Evolutionary conservation across 116 monocot species (phyloP).

Genomic region (Dioscorea cayenensis): DNA sequence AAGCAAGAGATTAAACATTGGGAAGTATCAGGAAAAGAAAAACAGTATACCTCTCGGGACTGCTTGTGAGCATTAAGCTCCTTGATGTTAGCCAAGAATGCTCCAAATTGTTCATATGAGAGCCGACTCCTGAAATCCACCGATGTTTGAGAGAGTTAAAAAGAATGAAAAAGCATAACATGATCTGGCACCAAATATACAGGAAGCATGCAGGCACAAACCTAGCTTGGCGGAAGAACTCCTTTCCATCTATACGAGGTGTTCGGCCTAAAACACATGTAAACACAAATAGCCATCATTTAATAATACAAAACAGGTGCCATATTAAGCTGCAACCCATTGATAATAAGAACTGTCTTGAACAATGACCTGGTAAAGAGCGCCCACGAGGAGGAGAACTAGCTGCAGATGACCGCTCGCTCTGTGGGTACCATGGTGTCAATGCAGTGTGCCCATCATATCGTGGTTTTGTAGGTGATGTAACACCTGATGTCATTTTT

Average conservation of each 20-base stretch:
- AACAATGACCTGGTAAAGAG: constrained; percentile 27
- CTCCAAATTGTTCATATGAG: constrained; percentile 89
- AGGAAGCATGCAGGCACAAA: constrained; percentile 11
- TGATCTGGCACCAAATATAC: neutral
- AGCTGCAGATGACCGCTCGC: constrained; percentile 78
- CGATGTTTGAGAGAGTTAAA: neutral
- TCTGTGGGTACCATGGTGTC: constrained; percentile 85
- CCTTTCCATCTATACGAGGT: constrained; percentile 82
- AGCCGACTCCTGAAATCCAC: constrained; percentile 60
- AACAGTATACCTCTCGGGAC: constrained; percentile 58
- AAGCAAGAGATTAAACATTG: neutral
- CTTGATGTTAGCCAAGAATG: constrained; percentile 91
- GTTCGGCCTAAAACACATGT: constrained; percentile 34
- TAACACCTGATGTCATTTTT: constrained; percentile 49
- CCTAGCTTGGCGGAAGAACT: constrained; percentile 93
- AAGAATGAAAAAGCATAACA: neutral
- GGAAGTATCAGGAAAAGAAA: neutral
- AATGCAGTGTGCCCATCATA: constrained; percentile 38
- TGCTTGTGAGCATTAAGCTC: constrained; percentile 89
- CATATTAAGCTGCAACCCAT: neutral
- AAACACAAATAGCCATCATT: neutral
- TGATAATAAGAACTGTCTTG: neutral
- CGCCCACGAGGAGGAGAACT: constrained; percentile 69
- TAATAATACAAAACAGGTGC: neutral
- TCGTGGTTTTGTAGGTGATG: constrained; percentile 60